phyloP scores from a whole-genome alignment of 2,329 filamentous ascomycete genomes.

The Arthrobotrys iridis region DNA sequence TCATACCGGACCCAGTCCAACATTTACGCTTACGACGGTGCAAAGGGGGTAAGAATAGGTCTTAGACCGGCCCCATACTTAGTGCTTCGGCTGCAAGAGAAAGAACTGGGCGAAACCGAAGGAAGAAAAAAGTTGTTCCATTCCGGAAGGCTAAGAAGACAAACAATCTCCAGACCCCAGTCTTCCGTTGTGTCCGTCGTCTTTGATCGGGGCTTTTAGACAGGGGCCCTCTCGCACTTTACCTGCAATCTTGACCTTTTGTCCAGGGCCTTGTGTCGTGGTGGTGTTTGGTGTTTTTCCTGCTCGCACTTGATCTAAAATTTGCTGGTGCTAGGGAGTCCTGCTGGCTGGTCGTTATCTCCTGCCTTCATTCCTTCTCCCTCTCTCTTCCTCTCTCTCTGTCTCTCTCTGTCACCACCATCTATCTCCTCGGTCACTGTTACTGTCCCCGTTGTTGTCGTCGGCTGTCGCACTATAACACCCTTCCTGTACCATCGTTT shows the following conservation, averaged over 20 bases:
- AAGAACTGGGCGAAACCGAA: slow-evolving; percentile 40
- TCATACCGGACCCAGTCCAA: slow-evolving; percentile 51
- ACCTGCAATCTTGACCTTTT: slow-evolving; percentile 17
- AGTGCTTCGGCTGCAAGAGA: slow-evolving; percentile 45
- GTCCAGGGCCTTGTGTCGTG: not conserved
- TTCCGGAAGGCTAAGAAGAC: slow-evolving; percentile 54
- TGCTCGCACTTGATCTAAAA: slow-evolving; percentile 29
- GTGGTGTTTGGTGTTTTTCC: slow-evolving; percentile 12
- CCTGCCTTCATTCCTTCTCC: not conserved
- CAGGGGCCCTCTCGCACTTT: slow-evolving; percentile 22
- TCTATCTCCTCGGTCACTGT: not conserved
- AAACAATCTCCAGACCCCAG: slow-evolving; percentile 55
- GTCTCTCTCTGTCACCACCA: not conserved
- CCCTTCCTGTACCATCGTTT: slow-evolving; percentile 43
- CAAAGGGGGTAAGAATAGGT: slow-evolving; percentile 50
- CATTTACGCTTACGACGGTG: slow-evolving; percentile 50
- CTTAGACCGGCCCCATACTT: slow-evolving; percentile 38
- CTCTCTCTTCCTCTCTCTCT: slow-evolving; percentile 3
- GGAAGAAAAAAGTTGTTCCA: slow-evolving; percentile 54
- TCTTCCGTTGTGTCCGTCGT: slow-evolving; percentile 50
- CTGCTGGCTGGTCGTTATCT: too few relatives aligned
- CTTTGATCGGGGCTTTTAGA: slow-evolving; percentile 48
- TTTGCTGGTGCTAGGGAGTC: slow-evolving; percentile 29
- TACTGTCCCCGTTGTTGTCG: not conserved
- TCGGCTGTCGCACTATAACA: not conserved